Evolutionary conservation across 306 rosid species (phyloP).

Genomic region (Ammopiptanthus mongolicus): DNA sequence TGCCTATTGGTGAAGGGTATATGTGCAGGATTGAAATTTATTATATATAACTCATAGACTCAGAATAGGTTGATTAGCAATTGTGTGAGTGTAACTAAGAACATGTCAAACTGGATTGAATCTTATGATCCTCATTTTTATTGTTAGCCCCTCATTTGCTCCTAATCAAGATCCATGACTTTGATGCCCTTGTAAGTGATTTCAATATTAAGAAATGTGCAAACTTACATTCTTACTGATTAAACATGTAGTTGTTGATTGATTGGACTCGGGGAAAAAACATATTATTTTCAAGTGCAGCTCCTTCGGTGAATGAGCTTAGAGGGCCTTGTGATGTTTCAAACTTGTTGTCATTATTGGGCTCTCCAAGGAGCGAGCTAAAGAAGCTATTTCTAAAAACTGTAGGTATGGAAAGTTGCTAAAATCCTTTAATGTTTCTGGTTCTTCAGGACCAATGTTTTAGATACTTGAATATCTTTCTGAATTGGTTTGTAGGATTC

Average conservation of each 20-base stretch:
- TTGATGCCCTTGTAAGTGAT: not conserved
- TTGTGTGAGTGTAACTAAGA: not conserved
- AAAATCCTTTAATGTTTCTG: not conserved
- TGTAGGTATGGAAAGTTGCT: constrained; percentile 60
- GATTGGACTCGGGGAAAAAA: constrained; percentile 85
- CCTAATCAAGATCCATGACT: not conserved
- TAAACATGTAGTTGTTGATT: constrained; percentile 55
- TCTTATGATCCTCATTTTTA: not conserved
- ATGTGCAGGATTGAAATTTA: not conserved
- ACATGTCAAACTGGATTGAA: not conserved
- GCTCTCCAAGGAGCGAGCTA: constrained; percentile 69
- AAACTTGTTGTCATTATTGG: constrained; percentile 68
- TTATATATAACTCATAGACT: not conserved
- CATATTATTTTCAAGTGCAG: constrained; percentile 71
- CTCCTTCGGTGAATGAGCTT: constrained; percentile 63
- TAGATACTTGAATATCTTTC: not conserved
- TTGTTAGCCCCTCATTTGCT: not conserved
- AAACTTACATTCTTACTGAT: constrained; percentile 3
- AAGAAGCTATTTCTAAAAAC: constrained; percentile 75
- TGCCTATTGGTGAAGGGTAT: not conserved
- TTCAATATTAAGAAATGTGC: not conserved
- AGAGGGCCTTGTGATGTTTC: constrained; percentile 94
- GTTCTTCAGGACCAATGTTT: not conserved
- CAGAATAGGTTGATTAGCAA: not conserved
- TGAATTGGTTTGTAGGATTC: constrained; percentile 46